Evolutionary conservation across 2,329 filamentous ascomycete genomes (phyloP).

Genomic region (Pyrenochaeta sp.): DNA sequence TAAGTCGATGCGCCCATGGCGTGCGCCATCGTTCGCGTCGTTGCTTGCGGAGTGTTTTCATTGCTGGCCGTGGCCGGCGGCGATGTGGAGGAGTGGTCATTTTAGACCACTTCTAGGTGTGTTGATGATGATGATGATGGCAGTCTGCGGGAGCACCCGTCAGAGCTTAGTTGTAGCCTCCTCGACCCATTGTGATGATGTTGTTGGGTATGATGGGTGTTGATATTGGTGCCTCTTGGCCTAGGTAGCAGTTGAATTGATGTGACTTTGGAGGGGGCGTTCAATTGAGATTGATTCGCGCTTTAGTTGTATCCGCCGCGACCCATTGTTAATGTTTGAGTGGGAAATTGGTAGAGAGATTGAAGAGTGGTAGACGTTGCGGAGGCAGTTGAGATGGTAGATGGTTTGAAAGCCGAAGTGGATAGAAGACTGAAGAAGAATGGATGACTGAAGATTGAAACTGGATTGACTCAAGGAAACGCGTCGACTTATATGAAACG

Average conservation of each 20-base stretch:
- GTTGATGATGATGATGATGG: constrained; percentile 7
- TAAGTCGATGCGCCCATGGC: neutral
- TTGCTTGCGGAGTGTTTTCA: constrained; percentile 36
- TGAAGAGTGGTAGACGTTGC: constrained; percentile 2
- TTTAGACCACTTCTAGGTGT: neutral
- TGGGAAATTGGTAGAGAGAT: constrained; percentile 6
- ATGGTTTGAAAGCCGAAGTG: constrained; percentile 9
- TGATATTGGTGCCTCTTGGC: constrained; percentile 23
- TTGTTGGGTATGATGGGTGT: constrained; percentile 9
- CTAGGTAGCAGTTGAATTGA: constrained; percentile 3
- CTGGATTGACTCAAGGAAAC: constrained; percentile 19
- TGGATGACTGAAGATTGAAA: constrained; percentile 25
- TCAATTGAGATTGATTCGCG: constrained; percentile 5
- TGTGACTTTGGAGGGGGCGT: neutral
- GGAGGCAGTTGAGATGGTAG: constrained; percentile 3
- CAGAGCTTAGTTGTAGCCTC: constrained; percentile 44
- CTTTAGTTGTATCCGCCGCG: constrained; percentile 55
- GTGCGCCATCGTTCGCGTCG: constrained; percentile 38
- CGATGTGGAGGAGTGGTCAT: constrained; percentile 9
- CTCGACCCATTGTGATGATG: constrained; percentile 41
- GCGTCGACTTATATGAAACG: constrained; percentile 24
- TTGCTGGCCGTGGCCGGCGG: constrained; percentile 13
- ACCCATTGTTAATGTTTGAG: constrained; percentile 34
- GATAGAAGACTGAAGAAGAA: constrained; percentile 18
- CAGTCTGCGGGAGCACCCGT: constrained; percentile 21